A percentile compares a stretch with the other conserved stretches of the same genome.
These are phyloP conservation scores for Tylopilus cervinicoccineus DNA, from an alignment of 768 basidiomycete species.

Conservation along the genomic window DNA sequence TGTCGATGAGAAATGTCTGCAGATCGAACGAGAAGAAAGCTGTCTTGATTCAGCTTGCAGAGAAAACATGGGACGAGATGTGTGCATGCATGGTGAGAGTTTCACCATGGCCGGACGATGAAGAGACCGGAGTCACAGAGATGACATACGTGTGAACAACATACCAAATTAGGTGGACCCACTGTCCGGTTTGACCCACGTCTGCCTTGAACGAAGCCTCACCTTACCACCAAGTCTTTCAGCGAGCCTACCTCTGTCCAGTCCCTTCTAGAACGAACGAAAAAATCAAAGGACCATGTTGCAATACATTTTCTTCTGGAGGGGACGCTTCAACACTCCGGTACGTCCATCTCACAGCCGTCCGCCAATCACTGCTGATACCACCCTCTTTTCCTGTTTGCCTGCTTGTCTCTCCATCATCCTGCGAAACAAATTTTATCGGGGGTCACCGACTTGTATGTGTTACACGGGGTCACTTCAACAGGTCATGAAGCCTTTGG, in stretches of 20 bases:
- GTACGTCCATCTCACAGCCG: slow-evolving; percentile 12
- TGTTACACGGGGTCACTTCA: not conserved
- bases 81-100: not conserved
- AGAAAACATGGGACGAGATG: not conserved
- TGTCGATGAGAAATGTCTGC: slow-evolving; percentile 23
- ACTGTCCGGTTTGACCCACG: slow-evolving; percentile 24
- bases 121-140: not conserved
- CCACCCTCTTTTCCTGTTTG: not conserved
- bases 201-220: not conserved
- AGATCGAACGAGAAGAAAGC: not conserved
- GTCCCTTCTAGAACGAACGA: slow-evolving; percentile 2
- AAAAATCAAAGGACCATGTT: slow-evolving; percentile 12
- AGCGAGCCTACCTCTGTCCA: not conserved
- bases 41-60: not conserved
- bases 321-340: slow-evolving; percentile 26
- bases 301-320: slow-evolving; percentile 26
- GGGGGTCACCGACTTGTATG: not conserved
- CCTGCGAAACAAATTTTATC: not conserved
- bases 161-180: slow-evolving; percentile 1
- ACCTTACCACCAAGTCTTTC: not conserved
- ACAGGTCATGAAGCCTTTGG: slow-evolving; percentile 70
- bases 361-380: not conserved
- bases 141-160: slow-evolving; percentile 24
- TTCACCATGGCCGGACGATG: not conserved
- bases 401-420: not conserved